A percentile compares a stretch with the other conserved stretches of the same genome.
Evolutionary conservation across 371 early-diverging fungal genomes (phyloP).

Genomic region (Rhizoclosmatium hyalinum): DNA sequence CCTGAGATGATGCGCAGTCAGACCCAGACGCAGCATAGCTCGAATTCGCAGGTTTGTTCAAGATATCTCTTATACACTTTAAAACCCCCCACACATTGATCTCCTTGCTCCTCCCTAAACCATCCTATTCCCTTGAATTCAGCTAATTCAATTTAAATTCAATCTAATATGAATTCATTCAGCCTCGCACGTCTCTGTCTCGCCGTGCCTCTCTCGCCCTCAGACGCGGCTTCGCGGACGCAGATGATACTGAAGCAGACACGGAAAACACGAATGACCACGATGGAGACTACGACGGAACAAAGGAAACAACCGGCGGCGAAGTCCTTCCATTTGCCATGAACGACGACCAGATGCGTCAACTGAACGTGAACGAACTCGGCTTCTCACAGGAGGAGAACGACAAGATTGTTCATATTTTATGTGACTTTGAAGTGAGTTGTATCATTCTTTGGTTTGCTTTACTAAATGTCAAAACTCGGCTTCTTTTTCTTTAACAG

Average conservation of each 20-base stretch:
- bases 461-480: not conserved
- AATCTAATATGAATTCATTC: too few relatives aligned
- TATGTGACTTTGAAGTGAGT: conserved; percentile 48
- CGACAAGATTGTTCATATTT: conserved; percentile 38
- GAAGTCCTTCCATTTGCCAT: not conserved
- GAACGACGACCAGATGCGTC: not conserved
- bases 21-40: too few relatives aligned
- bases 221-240: not conserved
- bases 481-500: conserved; percentile 22
- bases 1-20: too few relatives aligned
- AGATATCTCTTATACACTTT: too few relatives aligned
- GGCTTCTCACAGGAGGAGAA: conserved; percentile 21
- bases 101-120: too few relatives aligned
- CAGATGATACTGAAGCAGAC: not conserved
- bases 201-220: conserved; percentile 12
- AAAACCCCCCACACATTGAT: too few relatives aligned
- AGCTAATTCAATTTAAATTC: too few relatives aligned
- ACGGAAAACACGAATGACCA: not conserved
- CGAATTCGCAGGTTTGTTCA: too few relatives aligned
- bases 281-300: not conserved
- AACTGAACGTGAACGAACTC: not conserved
- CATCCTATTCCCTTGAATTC: too few relatives aligned
- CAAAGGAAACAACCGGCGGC: conserved; percentile 19
- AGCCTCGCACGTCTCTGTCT: not conserved
- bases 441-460: not conserved